phyloP scores from a whole-genome alignment of 2,329 filamentous ascomycete genomes.

The Macroventuria anomochaeta region DNA sequence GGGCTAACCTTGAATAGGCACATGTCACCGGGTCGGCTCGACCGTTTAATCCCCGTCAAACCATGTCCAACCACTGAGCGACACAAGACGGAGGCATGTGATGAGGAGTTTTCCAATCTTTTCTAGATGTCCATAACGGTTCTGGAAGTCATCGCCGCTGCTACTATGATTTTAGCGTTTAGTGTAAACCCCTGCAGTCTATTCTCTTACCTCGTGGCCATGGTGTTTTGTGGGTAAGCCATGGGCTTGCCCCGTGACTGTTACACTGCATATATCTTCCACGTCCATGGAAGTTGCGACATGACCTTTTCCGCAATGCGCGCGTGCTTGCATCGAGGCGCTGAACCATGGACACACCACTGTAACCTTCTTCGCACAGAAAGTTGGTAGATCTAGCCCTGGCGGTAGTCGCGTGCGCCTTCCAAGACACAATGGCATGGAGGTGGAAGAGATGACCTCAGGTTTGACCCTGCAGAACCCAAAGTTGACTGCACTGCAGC shows the following conservation, averaged over 20 bases:
- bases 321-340: constrained; percentile 13
- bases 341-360: constrained; percentile 6
- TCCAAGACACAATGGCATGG: constrained; percentile 7
- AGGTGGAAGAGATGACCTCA: constrained; percentile 5
- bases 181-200: constrained; percentile 2
- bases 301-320: constrained; percentile 8
- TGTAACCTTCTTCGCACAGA: neutral
- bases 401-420: constrained; percentile 7
- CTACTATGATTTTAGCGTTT: constrained; percentile 6
- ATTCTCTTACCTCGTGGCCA: constrained; percentile 19
- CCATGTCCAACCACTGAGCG: constrained; percentile 26
- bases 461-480: neutral
- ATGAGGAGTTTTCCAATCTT: constrained; percentile 15
- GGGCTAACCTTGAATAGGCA: constrained; percentile 33
- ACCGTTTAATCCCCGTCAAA: constrained; percentile 28
- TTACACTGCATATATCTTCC: constrained; percentile 12
- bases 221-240: constrained; percentile 11
- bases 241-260: neutral
- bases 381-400: neutral
- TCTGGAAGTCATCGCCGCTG: constrained; percentile 11
- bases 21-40: constrained; percentile 42
- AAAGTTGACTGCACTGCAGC: neutral
- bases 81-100: constrained; percentile 36
- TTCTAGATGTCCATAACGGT: neutral
- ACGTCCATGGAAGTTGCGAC: neutral